phyloP scores from a whole-genome alignment of 257 asterid genomes.

The Capsicum baccatum region DNA sequence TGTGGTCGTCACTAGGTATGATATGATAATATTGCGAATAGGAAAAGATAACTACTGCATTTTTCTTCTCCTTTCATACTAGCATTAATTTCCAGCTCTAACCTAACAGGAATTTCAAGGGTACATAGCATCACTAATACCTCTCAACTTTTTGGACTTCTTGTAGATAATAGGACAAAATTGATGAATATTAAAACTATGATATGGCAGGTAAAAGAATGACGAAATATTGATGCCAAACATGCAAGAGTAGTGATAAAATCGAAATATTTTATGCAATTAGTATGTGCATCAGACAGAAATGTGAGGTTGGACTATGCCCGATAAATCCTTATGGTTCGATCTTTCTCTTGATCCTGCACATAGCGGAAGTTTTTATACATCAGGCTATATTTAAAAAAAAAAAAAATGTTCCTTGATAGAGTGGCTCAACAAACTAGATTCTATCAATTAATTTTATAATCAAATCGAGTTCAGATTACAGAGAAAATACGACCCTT shows the following conservation, averaged over 20 bases:
- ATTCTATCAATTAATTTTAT: neutral
- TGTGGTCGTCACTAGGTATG: neutral
- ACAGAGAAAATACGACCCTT: too few relatives aligned
- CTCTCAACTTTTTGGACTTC: neutral
- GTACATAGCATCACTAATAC: neutral
- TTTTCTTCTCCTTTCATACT: neutral
- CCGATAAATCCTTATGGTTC: too few relatives aligned
- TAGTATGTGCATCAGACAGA: neutral
- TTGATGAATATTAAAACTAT: neutral
- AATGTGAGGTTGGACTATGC: too few relatives aligned
- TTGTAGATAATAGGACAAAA: neutral
- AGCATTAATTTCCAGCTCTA: neutral
- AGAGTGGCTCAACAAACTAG: neutral
- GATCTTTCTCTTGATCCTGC: too few relatives aligned
- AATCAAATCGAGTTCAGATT: neutral
- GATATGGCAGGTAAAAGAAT: neutral
- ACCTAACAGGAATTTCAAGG: neutral
- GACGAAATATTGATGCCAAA: neutral
- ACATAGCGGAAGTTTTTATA: too few relatives aligned
- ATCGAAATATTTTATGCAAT: neutral
- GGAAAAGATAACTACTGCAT: neutral
- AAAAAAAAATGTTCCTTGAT: neutral
- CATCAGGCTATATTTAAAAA: too few relatives aligned
- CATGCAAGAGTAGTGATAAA: neutral
- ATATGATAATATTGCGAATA: neutral